Conservation (phyloP, 305 asterid species). For the Ilex paraguariensis region DNA sequence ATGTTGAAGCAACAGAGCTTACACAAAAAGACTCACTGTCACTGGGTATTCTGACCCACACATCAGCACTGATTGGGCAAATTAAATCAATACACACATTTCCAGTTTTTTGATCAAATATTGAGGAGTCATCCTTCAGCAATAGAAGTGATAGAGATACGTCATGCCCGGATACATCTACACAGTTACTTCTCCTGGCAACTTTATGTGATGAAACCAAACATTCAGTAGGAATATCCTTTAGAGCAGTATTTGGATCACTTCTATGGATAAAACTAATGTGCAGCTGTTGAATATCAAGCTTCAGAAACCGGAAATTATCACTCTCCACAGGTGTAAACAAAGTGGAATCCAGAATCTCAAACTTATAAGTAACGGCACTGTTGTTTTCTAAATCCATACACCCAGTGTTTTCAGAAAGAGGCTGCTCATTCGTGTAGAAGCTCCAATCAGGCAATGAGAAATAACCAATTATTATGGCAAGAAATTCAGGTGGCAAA, state of each 20-base stretch:
- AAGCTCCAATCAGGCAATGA: constrained; percentile 65
- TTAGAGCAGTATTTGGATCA: constrained; percentile 36
- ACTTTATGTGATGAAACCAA: constrained; percentile 53
- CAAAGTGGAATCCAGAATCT: constrained; percentile 61
- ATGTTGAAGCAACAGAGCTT: constrained; percentile 42
- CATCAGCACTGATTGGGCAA: constrained; percentile 62
- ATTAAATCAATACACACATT: constrained; percentile 40
- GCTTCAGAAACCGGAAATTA: constrained; percentile 52
- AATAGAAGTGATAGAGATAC: constrained; percentile 59
- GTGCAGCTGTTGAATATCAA: constrained; percentile 48
- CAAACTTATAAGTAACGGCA: constrained; percentile 39
- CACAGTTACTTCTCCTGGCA: constrained; percentile 53
- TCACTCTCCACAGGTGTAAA: constrained; percentile 50
- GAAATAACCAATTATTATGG: constrained; percentile 75
- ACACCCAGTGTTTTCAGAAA: constrained; percentile 18
- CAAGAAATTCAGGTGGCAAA: constrained; percentile 71
- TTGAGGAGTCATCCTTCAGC: constrained; percentile 34
- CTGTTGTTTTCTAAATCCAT: constrained; percentile 34
- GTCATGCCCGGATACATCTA: constrained; percentile 71
- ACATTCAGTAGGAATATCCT: constrained; percentile 69
- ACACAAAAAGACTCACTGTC: constrained; percentile 30
- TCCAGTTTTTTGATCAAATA: constrained; percentile 15
- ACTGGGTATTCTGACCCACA: constrained; percentile 79
- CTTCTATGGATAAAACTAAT: constrained; percentile 33
- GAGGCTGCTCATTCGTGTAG: constrained; percentile 33